Base-by-base conservation (phyloP, 2,329 filamentous ascomycete species). In the Cadophora luteo-olivacea region DNA sequence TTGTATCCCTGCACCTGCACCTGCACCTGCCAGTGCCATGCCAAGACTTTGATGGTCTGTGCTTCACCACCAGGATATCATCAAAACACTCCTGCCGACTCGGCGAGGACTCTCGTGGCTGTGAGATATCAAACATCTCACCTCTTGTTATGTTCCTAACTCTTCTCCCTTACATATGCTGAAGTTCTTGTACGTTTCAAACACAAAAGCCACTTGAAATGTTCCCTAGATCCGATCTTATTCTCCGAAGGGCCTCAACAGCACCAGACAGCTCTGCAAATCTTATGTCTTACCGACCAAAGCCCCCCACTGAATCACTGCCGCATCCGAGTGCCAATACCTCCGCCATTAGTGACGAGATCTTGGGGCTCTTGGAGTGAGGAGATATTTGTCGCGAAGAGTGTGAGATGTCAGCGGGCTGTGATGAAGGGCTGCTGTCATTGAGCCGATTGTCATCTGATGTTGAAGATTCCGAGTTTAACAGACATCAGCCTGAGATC, bases 121-220 rank as follows among this genome's bases (percentile, higher is more conserved):
- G 24, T 54, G 8, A 22, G 22, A 36, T 58, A 49, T 61, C 58
- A 58, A 58, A 58, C 58, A 61, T 48, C 1, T n/a, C 54, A n/a
- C 25, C 19, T 58, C 55, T 58, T 45, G 33, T 41, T 45, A 36
- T 58, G 54, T 38, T 58, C 54, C 54, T n/a, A 41, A 61, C 22
- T 57, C 51, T 29, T 24, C 32, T 32, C 54, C 36, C 36, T 58
- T 36, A n/a, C 54, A 58, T 58, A 24, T 41, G 22, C 38, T n/a
- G 36, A 61, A 19, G 36, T 29, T 32, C 58, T 48, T 48, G 41
- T 22, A 22, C 60, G 60, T 62, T 62, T 49, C 29, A 36, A 16
- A 62, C 58, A 61, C 58, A 48, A 48, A 45, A 25, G 41, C 41
- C 60, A 49, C 41, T 32, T 49, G 25, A 51, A 48, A 49, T 62